These are phyloP conservation scores for Candida mesenterica DNA, from an alignment of 1,139 yeast species.

Conservation along the genomic window DNA sequence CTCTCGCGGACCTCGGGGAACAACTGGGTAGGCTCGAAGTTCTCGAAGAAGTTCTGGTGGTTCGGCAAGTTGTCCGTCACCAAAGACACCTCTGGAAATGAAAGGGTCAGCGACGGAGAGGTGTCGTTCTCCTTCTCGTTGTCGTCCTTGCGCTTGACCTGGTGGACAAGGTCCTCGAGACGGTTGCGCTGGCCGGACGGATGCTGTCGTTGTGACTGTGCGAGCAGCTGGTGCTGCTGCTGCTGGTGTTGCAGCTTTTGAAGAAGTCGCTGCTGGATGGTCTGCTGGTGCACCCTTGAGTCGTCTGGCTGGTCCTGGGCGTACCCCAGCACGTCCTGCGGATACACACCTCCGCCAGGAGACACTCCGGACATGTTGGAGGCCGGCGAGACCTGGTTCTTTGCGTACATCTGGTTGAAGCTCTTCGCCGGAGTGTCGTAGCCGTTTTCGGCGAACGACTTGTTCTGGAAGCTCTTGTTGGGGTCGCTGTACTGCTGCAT, in stretches of 20 bases:
- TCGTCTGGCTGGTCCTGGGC: not conserved
- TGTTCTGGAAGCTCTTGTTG: not conserved
- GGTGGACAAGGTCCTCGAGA: conserved; percentile 35
- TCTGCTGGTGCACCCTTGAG: too few species aligned
- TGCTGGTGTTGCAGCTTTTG: not conserved
- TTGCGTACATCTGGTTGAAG: too few species aligned
- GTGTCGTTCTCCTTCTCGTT: conserved; percentile 22
- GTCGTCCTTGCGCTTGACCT: conserved; percentile 20
- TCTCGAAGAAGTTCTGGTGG: conserved; percentile 42
- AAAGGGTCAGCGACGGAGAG: conserved; percentile 41
- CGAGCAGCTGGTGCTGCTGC: not conserved
- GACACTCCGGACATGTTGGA: conserved; percentile 30
- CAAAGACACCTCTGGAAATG: conserved; percentile 47
- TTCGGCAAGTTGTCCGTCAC: conserved; percentile 47
- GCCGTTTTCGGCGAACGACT: too few species aligned
- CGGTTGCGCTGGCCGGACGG: conserved; percentile 10
- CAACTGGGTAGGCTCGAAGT: conserved; percentile 50
- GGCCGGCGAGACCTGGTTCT: conserved; percentile 12
- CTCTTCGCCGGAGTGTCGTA: conserved; percentile 5
- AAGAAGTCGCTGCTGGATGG: not conserved
- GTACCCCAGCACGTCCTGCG: conserved; percentile 6
- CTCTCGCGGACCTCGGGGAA: conserved; percentile 40
- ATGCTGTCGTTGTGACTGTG: too few species aligned
- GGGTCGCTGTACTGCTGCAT: conserved; percentile 9
- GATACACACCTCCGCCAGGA: conserved; percentile 28